Evolutionary conservation across 148 eudicot species (phyloP).

Genomic region (Fagopyrum homotropicum): DNA sequence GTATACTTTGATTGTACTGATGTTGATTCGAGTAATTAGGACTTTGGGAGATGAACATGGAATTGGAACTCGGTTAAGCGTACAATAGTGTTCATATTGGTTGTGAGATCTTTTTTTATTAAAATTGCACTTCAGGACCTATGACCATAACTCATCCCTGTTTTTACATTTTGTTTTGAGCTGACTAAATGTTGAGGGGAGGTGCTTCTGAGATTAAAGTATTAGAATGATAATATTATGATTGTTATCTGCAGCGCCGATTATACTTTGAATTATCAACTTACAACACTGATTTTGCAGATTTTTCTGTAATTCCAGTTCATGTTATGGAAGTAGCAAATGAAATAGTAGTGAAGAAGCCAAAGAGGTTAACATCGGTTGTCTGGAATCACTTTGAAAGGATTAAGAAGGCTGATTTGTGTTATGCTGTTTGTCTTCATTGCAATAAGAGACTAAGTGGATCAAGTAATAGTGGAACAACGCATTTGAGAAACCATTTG

Average conservation of each 20-base stretch:
- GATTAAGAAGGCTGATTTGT: constrained; percentile 73
- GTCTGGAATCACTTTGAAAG: constrained; percentile 99
- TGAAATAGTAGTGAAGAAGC: constrained; percentile 73
- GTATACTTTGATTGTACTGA: neutral
- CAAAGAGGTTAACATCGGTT: constrained; percentile 88
- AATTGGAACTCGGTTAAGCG: neutral
- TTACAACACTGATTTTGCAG: constrained; percentile 23
- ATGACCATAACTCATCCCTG: neutral
- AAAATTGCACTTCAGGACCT: neutral
- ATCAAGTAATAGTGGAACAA: constrained; percentile 96
- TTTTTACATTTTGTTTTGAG: constrained; percentile 1
- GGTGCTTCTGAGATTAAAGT: neutral
- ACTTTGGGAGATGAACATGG: neutral
- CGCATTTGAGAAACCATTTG: constrained; percentile 94
- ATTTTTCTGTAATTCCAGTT: constrained; percentile 17
- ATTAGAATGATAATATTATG: neutral
- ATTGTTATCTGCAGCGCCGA: neutral
- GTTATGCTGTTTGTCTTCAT: constrained; percentile 88
- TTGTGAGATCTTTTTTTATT: too few relatives aligned
- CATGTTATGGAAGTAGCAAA: constrained; percentile 63
- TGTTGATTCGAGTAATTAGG: neutral
- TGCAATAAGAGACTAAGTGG: constrained; percentile 94
- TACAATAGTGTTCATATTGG: neutral
- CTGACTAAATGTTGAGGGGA: neutral
- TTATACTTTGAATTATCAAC: neutral